Base-by-base conservation (phyloP, 2,329 filamentous ascomycete species). In the Fusarium kyushuense region DNA sequence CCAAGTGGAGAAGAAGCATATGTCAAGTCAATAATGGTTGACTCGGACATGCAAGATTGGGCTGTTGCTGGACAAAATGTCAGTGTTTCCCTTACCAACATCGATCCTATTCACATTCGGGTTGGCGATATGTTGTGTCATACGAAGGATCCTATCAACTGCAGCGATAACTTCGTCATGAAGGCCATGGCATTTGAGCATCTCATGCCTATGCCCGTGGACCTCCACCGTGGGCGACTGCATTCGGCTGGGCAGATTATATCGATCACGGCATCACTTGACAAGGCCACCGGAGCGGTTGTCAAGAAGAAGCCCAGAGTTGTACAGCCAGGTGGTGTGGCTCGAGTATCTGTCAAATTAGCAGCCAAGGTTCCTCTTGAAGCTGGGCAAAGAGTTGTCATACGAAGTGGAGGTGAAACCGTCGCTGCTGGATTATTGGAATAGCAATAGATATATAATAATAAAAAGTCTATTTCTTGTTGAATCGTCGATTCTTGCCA, bases 151-250 rank as follows among this genome's bases (percentile, higher is more conserved):
- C 90, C 93, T 0, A 90, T 97, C 33, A 80, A 83, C 27, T 92
- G 91, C 61, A 83, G 93, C 60, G 91, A 90, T 58, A 86, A 83
- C 0, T 94, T 98, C 73, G 92, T 88, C 3, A 88, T 92, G 63
- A 97, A 97, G 79, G 89, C 96, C 13, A 85, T 97, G 57, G 93
- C 94, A 0, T 97, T 98, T 74, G 93, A 97, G 63, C 90, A 95
- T 66, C 80, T 99, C 17, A 90, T 94, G 79, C 95, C 95, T 0
- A 96, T 95, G 88, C 88, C 89, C 25, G 88, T 98, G 12, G 95
- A 98, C 74, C 89, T 99, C 11, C 94, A 97, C 77, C 85, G 93
- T 21, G 96, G 96, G 0, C 86, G 94, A 11, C 80, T 98, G 51
- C 92, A 97, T 77, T 89, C 90, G 0, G 86, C 92, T 1, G 96